Evolutionary conservation across 2,329 filamentous ascomycete species (phyloP).

Genomic region (Fusarium domesticum): DNA sequence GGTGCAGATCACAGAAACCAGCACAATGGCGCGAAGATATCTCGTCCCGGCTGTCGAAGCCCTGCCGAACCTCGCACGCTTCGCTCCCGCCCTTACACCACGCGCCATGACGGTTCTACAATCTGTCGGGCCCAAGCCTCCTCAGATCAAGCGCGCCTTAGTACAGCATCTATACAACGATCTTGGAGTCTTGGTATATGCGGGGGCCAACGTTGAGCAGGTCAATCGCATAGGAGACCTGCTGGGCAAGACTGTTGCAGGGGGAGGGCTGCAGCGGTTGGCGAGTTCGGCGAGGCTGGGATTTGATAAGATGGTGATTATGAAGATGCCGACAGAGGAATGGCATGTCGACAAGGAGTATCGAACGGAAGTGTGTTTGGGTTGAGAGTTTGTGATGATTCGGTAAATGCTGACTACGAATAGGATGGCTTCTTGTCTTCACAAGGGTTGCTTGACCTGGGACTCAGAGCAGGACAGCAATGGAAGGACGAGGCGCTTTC

Average conservation of each 20-base stretch:
- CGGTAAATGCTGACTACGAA: background rate
- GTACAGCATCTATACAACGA: conserved; percentile 31
- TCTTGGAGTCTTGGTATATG: conserved; percentile 32
- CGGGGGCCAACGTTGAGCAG: conserved; percentile 25
- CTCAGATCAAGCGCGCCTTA: background rate
- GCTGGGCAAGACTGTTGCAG: conserved; percentile 10
- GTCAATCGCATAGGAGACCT: conserved; percentile 23
- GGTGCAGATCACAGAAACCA: background rate
- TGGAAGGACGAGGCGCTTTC: conserved; percentile 1
- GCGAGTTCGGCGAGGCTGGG: background rate
- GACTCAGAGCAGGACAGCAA: background rate
- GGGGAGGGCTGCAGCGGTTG: conserved; percentile 12
- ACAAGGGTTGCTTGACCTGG: conserved; percentile 1
- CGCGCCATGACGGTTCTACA: conserved; percentile 5
- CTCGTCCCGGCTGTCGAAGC: conserved; percentile 11
- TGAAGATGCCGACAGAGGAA: conserved; percentile 13
- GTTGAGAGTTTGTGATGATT: background rate
- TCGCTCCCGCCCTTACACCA: conserved; percentile 19
- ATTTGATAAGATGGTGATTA: conserved; percentile 6
- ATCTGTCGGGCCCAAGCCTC: conserved; percentile 1
- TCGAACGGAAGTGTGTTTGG: conserved; percentile 3
- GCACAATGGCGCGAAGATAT: background rate
- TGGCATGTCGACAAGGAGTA: conserved; percentile 2
- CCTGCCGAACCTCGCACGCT: conserved; percentile 26
- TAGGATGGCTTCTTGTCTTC: conserved; percentile 2